These are phyloP conservation scores for Aspergillus sp. DNA, from an alignment of 2,329 filamentous ascomycete genomes.

Conservation along the genomic window DNA sequence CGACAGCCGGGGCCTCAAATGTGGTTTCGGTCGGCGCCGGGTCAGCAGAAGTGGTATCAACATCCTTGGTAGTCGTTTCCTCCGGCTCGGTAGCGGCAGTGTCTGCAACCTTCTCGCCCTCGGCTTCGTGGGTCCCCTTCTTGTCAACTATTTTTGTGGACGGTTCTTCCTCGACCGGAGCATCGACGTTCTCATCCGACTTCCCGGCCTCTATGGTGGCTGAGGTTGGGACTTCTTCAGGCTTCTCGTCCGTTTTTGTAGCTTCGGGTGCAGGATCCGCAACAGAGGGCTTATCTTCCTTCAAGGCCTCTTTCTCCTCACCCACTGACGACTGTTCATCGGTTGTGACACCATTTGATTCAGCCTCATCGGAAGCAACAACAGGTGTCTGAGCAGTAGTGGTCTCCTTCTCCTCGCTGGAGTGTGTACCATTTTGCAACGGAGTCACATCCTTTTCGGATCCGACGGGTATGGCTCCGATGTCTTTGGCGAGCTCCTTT, in stretches of 20 bases:
- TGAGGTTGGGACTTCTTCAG: background rate
- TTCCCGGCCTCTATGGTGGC: background rate
- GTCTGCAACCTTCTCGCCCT: constrained; percentile 4
- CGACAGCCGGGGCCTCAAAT: background rate
- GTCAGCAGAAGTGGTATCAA: background rate
- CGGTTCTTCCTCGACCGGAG: too few species aligned
- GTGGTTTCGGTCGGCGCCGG: background rate
- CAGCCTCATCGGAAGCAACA: constrained; percentile 8
- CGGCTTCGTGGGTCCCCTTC: constrained; percentile 5
- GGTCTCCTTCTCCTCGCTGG: constrained; percentile 1
- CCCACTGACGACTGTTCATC: constrained; percentile 4
- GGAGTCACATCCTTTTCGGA: constrained; percentile 1
- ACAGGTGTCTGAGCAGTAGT: background rate
- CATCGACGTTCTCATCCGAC: background rate
- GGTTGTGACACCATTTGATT: constrained; percentile 14
- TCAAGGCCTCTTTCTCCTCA: background rate
- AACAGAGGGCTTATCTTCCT: constrained; percentile 2
- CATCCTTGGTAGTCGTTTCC: constrained; percentile 9
- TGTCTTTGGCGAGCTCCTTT: constrained; percentile 15
- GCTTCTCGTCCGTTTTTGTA: background rate
- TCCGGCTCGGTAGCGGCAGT: constrained; percentile 3
- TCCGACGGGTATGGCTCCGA: constrained; percentile 1
- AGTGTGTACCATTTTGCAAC: constrained; percentile 11
- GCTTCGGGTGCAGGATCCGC: constrained; percentile 3
- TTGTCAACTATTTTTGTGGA: background rate